phyloP scores from a whole-genome alignment of 805 yeast species.

The Naumovozyma castellii region DNA sequence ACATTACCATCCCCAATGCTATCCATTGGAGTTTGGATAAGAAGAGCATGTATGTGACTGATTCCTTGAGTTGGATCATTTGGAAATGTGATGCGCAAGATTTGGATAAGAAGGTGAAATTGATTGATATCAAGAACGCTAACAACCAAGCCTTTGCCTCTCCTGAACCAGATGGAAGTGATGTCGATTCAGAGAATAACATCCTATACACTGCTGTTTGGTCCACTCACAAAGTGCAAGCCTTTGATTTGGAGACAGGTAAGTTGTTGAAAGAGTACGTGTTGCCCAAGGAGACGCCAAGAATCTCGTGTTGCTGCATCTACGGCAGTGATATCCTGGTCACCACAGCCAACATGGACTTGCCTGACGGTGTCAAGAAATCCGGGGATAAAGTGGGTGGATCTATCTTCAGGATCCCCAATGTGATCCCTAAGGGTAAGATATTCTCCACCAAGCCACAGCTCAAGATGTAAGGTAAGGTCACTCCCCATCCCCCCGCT shows the following conservation, averaged over 20 bases:
- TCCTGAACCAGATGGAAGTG: conserved; percentile 78
- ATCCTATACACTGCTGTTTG: conserved; percentile 60
- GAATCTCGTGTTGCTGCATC: conserved; percentile 63
- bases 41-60: conserved; percentile 41
- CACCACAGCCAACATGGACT: conserved; percentile 47
- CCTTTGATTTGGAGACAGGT: conserved; percentile 39
- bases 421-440: conserved; percentile 6
- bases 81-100: conserved; percentile 35
- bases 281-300: conserved; percentile 48
- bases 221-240: conserved; percentile 48
- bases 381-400: conserved; percentile 50
- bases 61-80: conserved; percentile 39
- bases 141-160: conserved; percentile 17
- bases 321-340: conserved; percentile 59
- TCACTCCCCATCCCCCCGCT: neutral
- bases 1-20: conserved; percentile 61
- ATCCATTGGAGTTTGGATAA: conserved; percentile 40
- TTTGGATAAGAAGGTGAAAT: conserved; percentile 25
- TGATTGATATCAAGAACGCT: conserved; percentile 31
- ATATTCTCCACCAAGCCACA: conserved; percentile 3
- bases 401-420: conserved; percentile 37
- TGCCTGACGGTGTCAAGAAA: conserved; percentile 24
- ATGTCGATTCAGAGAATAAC: conserved; percentile 42
- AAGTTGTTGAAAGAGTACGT: conserved; percentile 39
- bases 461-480: neutral